phyloP scores from a whole-genome alignment of 306 rosid species.

The Cucurbita pepo region DNA sequence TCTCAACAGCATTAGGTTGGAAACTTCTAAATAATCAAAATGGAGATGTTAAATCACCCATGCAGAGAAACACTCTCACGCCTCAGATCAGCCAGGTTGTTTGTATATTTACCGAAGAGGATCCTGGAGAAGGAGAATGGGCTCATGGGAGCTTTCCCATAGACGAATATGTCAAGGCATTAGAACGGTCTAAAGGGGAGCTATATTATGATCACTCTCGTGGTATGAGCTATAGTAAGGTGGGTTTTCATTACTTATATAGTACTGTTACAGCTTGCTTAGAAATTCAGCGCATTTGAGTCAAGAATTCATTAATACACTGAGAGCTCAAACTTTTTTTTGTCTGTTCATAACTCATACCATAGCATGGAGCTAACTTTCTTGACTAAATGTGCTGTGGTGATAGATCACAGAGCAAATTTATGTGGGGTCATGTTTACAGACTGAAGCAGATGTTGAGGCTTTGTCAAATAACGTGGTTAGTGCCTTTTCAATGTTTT shows the following conservation, averaged over 20 bases:
- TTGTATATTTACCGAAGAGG: constrained; percentile 57
- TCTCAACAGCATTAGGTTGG: constrained; percentile 46
- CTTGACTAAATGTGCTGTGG: neutral
- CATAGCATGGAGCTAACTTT: neutral
- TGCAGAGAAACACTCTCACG: constrained; percentile 25
- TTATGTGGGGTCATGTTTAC: constrained; percentile 84
- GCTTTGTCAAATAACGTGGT: constrained; percentile 54
- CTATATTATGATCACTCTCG: constrained; percentile 66
- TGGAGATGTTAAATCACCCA: constrained; percentile 29
- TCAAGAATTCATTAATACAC: neutral
- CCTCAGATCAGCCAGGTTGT: constrained; percentile 35
- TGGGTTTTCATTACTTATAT: constrained; percentile 7
- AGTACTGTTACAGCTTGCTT: neutral
- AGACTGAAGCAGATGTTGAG: constrained; percentile 61
- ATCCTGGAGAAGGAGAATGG: constrained; percentile 77
- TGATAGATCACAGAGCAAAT: constrained; percentile 81
- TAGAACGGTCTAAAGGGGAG: constrained; percentile 75
- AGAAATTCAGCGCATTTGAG: neutral
- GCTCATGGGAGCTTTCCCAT: constrained; percentile 79
- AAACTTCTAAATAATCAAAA: constrained; percentile 31
- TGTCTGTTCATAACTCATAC: neutral
- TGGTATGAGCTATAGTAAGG: constrained; percentile 91
- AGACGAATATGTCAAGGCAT: constrained; percentile 67
- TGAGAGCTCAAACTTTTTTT: neutral
- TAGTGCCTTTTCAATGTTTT: constrained; percentile 8